Percentiles rank a stretch among this genome's conserved stretches.
Evolutionary conservation across 352 stramenopile genomes (phyloP).

Genomic region (Phytophthora hybrid): DNA sequence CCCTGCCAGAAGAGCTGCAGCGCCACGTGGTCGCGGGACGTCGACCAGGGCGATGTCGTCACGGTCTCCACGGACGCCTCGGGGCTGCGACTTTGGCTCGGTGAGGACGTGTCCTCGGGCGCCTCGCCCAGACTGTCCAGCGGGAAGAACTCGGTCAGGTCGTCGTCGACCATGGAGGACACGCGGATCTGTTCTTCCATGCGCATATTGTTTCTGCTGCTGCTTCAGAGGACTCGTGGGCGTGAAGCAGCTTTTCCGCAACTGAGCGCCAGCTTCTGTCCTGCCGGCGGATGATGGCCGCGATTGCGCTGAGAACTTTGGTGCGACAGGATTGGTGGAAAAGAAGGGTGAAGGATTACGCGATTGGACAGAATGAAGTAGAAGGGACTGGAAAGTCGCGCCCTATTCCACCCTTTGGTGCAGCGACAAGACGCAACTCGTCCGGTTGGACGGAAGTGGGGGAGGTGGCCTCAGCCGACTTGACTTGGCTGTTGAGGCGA

Average conservation of each 20-base stretch:
- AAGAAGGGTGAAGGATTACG: not conserved
- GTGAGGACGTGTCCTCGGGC: slow-evolving; percentile 6
- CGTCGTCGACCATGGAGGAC: slow-evolving; percentile 23
- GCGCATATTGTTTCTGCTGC: not conserved
- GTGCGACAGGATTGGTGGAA: not conserved
- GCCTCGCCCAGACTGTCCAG: slow-evolving; percentile 24
- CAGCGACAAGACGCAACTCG: not conserved
- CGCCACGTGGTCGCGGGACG: slow-evolving; percentile 59
- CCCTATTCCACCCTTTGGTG: slow-evolving; percentile 32
- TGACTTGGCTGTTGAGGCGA: no score
- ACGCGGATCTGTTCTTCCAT: slow-evolving; percentile 3
- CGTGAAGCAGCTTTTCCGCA: slow-evolving; percentile 22
- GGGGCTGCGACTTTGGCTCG: not conserved
- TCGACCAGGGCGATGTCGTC: slow-evolving; percentile 36
- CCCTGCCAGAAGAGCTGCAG: slow-evolving; percentile 79
- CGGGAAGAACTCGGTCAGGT: slow-evolving; percentile 43
- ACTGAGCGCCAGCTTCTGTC: not conserved
- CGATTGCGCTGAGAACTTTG: not conserved
- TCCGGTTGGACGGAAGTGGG: not conserved
- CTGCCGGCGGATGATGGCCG: not conserved
- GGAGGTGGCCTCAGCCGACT: no score
- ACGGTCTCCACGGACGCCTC: slow-evolving; percentile 32
- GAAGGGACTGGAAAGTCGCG: slow-evolving; percentile 1
- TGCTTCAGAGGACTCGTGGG: slow-evolving; percentile 14
- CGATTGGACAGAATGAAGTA: slow-evolving; percentile 19